Evolutionary conservation across 495 filamentous ascomycete genomes (phyloP).

Genomic region (Daldinia decipiens): DNA sequence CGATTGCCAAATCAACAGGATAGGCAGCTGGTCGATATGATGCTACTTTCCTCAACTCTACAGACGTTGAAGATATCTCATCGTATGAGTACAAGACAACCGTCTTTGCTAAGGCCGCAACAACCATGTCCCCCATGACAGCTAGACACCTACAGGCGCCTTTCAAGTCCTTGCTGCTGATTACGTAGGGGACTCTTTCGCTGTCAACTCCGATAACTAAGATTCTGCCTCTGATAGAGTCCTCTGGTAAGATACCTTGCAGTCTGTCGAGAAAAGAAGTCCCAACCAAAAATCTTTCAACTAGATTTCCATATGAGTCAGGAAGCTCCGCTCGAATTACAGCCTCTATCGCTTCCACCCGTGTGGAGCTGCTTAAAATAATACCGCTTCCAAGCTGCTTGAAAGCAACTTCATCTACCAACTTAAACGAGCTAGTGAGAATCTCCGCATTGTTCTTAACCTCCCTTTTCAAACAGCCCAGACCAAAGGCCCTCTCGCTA

Average conservation of each 20-base stretch:
- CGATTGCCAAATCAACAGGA: slow-evolving; percentile 82
- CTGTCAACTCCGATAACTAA: slow-evolving; percentile 84
- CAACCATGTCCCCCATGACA: slow-evolving; percentile 78
- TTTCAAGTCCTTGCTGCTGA: slow-evolving; percentile 70
- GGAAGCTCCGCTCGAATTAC: slow-evolving; percentile 81
- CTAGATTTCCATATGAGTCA: slow-evolving; percentile 67
- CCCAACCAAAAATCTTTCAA: slow-evolving; percentile 88
- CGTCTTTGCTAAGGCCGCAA: slow-evolving; percentile 87
- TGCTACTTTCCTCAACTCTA: slow-evolving; percentile 69
- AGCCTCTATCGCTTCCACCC: slow-evolving; percentile 84
- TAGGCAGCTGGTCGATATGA: slow-evolving; percentile 84
- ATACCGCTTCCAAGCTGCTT: slow-evolving; percentile 56
- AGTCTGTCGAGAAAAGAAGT: slow-evolving; percentile 79
- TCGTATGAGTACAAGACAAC: slow-evolving; percentile 72
- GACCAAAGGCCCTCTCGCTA: slow-evolving; percentile 80
- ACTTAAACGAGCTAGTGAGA: slow-evolving; percentile 58
- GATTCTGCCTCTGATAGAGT: slow-evolving; percentile 75
- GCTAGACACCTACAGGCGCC: slow-evolving; percentile 83
- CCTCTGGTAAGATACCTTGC: slow-evolving; percentile 34
- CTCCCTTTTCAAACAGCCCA: slow-evolving; percentile 81
- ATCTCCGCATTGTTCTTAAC: slow-evolving; percentile 59
- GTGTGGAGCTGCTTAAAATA: slow-evolving; percentile 59
- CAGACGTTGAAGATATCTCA: slow-evolving; percentile 60
- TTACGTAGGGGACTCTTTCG: slow-evolving; percentile 73
- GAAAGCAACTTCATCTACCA: slow-evolving; percentile 65